These are phyloP conservation scores for Venturia asperata DNA, from an alignment of 2,329 filamentous ascomycete species.

Conservation along the genomic window DNA sequence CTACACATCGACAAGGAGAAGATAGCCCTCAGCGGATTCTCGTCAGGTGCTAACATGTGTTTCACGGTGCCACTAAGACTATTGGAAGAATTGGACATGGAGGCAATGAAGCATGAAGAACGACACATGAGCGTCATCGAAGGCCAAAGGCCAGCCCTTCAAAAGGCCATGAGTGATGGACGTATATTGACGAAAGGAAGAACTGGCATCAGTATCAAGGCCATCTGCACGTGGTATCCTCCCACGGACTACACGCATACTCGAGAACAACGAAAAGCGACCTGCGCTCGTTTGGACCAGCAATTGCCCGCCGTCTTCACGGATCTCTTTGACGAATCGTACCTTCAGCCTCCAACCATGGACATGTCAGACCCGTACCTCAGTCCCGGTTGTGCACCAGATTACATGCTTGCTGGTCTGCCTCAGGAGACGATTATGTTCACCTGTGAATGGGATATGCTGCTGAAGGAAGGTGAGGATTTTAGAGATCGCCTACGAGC, in stretches of 20 bases:
- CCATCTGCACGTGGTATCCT: conserved; percentile 56
- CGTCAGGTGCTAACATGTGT: conserved; percentile 55
- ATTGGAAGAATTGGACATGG: conserved; percentile 37
- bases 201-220: conserved; percentile 44
- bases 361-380: conserved; percentile 52
- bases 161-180: conserved; percentile 32
- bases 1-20: conserved; percentile 51
- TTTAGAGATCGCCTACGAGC: conserved; percentile 54
- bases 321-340: conserved; percentile 46
- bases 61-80: conserved; percentile 55
- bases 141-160: conserved; percentile 26
- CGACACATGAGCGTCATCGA: conserved; percentile 13
- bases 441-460: conserved; percentile 61
- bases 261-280: conserved; percentile 51
- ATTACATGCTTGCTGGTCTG: conserved; percentile 47
- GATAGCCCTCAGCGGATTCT: conserved; percentile 55
- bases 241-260: conserved; percentile 55
- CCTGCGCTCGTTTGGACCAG: conserved; percentile 47
- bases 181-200: conserved; percentile 22
- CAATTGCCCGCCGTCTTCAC: conserved; percentile 46
- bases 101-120: conserved; percentile 25
- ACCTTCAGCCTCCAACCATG: conserved; percentile 41
- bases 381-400: conserved; percentile 50
- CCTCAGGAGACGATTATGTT: conserved; percentile 56
- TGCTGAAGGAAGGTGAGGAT: conserved; percentile 53